These are phyloP conservation scores for Globisporangium paddicum DNA, from an alignment of 352 stramenopile genomes.

Conservation along the genomic window DNA sequence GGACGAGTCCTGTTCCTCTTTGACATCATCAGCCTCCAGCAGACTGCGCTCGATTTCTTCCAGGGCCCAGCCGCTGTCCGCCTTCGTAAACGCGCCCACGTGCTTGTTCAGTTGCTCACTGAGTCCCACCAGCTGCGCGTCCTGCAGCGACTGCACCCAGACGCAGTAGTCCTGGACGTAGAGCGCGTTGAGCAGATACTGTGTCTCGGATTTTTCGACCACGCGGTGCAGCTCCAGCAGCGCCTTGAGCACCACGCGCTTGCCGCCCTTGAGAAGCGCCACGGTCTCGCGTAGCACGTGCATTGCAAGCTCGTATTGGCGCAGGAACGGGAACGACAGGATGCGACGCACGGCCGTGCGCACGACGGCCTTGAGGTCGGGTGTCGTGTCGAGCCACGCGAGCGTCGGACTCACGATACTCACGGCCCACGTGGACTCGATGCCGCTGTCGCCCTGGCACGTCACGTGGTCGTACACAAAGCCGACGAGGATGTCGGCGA, in stretches of 20 bases:
- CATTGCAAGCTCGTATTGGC: slow-evolving; percentile 86
- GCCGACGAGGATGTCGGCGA: slow-evolving; percentile 93
- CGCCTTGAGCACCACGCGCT: slow-evolving; percentile 84
- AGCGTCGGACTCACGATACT: slow-evolving; percentile 93
- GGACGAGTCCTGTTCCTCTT: not conserved
- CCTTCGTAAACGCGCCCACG: slow-evolving; percentile 50
- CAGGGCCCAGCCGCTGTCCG: slow-evolving; percentile 69
- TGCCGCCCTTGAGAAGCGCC: slow-evolving; percentile 84
- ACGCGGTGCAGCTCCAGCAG: slow-evolving; percentile 91
- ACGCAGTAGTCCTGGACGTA: slow-evolving; percentile 94
- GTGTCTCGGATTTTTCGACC: slow-evolving; percentile 93
- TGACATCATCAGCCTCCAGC: slow-evolving; percentile 18
- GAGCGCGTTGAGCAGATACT: slow-evolving; percentile 96
- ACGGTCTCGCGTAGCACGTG: slow-evolving; percentile 81
- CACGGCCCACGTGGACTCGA: slow-evolving; percentile 97
- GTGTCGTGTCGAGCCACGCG: slow-evolving; percentile 90
- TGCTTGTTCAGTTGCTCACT: slow-evolving; percentile 27
- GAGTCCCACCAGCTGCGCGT: slow-evolving; percentile 37
- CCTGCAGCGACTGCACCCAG: slow-evolving; percentile 70
- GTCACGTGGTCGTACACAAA: slow-evolving; percentile 96
- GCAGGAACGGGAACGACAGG: slow-evolving; percentile 95
- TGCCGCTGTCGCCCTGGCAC: slow-evolving; percentile 92
- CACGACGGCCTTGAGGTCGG: slow-evolving; percentile 60
- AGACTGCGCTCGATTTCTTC: slow-evolving; percentile 69
- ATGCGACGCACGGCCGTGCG: slow-evolving; percentile 81